A percentile compares a stretch with the other conserved stretches of the same genome.
Evolutionary conservation across 2,329 filamentous ascomycete species (phyloP).

Genomic region (Cladosporium sp.): DNA sequence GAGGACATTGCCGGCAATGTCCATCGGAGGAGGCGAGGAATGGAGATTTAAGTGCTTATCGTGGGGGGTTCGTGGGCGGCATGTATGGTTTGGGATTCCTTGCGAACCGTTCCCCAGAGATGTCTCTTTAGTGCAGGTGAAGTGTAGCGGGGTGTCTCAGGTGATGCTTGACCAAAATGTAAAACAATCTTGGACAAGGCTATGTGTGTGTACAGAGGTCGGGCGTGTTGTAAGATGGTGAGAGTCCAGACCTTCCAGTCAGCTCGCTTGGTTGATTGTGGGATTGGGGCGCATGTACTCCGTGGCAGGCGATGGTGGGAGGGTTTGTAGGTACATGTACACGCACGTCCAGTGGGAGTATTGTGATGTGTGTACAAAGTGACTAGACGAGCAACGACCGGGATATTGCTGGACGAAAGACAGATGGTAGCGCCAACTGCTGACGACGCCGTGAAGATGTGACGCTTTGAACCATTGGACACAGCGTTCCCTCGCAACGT

Average conservation of each 20-base stretch:
- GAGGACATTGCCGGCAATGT: constrained; percentile 35
- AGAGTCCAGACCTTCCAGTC: constrained; percentile 5
- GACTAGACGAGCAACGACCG: background rate
- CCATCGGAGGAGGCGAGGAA: constrained; percentile 34
- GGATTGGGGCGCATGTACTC: constrained; percentile 10
- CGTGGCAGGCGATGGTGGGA: background rate
- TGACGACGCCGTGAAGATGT: constrained; percentile 6
- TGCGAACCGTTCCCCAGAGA: constrained; percentile 1
- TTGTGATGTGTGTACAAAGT: too few species aligned
- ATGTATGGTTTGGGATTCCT: constrained; percentile 4
- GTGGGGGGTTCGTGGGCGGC: background rate
- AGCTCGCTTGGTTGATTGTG: background rate
- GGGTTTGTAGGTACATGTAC: background rate
- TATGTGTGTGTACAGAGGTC: background rate
- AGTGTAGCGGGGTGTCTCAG: constrained; percentile 2
- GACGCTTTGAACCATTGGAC: background rate
- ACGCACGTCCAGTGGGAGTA: too few species aligned
- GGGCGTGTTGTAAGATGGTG: background rate
- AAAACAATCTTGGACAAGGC: background rate
- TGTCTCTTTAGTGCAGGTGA: background rate
- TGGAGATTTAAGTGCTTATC: constrained; percentile 13
- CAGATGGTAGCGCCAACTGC: background rate
- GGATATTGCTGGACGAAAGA: background rate
- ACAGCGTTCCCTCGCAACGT: constrained; percentile 9
- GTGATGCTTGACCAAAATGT: background rate